Conservation (phyloP, 139 green algal species). For the Gonium pectorale region DNA sequence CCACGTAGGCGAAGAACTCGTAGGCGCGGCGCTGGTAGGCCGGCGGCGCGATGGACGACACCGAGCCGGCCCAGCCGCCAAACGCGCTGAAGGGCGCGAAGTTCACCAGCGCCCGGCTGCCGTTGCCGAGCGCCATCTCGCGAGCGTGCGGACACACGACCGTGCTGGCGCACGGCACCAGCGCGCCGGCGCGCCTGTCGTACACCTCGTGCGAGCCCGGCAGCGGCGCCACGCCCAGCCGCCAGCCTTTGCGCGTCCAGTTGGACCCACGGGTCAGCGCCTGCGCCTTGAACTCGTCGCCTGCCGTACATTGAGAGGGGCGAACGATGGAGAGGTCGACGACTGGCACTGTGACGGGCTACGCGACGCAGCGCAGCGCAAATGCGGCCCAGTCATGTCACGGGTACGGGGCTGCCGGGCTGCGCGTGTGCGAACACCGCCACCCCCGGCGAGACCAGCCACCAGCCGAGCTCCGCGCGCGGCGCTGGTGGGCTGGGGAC, state of each 20-base stretch:
- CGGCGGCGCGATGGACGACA: neutral
- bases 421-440: too few species aligned
- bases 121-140: neutral
- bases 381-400: too few species aligned
- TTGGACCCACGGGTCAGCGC: neutral
- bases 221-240: neutral
- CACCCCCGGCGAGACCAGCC: too few species aligned
- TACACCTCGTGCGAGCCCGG: neutral
- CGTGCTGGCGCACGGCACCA: neutral
- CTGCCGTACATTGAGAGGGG: neutral
- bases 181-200: neutral
- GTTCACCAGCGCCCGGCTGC: constrained; percentile 17
- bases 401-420: too few species aligned
- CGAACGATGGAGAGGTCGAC: too few species aligned
- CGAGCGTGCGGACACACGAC: neutral
- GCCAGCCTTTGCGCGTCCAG: neutral
- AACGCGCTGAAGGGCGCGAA: constrained; percentile 39
- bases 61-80: constrained; percentile 22
- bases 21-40: constrained; percentile 1
- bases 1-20: constrained; percentile 17
- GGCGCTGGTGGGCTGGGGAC: too few species aligned
- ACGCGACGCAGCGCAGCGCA: too few species aligned
- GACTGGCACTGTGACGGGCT: too few species aligned
- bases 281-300: constrained; percentile 38
- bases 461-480: too few species aligned